A percentile compares a stretch with the other conserved stretches of the same genome.
Evolutionary conservation across 2,329 filamentous ascomycete genomes (phyloP).

Genomic region (Arthrobotrys iridis): DNA sequence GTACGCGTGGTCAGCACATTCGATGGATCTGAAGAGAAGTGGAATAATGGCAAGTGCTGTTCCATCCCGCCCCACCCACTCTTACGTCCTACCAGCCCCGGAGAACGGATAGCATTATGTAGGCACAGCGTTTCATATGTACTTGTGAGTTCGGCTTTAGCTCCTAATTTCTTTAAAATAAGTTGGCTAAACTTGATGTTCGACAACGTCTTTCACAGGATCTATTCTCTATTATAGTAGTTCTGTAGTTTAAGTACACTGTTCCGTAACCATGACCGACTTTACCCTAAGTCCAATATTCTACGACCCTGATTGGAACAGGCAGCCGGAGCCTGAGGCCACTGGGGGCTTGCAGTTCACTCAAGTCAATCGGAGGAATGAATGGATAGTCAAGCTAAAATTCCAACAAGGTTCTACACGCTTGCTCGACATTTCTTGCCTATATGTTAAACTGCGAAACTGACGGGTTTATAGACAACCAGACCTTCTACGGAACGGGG

Average conservation of each 20-base stretch:
- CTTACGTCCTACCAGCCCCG: not conserved
- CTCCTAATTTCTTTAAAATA: slow-evolving; percentile 7
- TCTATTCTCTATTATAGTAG: not conserved
- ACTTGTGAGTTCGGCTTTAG: not conserved
- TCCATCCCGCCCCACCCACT: not conserved
- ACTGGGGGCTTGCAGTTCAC: not conserved
- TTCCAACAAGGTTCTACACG: slow-evolving; percentile 11
- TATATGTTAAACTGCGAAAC: not conserved
- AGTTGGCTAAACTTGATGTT: not conserved
- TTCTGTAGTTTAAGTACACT: not conserved
- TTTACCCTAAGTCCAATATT: slow-evolving; percentile 7
- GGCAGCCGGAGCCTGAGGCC: not conserved
- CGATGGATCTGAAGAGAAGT: not conserved
- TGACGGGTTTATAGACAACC: not conserved
- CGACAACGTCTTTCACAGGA: not conserved
- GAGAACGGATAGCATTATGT: not conserved
- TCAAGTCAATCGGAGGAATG: slow-evolving; percentile 3
- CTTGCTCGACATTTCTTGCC: not conserved
- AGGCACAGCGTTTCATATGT: not conserved
- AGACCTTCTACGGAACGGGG: slow-evolving; percentile 4
- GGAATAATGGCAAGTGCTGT: not conserved
- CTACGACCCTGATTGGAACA: slow-evolving; percentile 13
- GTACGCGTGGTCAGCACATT: not conserved
- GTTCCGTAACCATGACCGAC: not conserved
- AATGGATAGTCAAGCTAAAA: slow-evolving; percentile 30